These are phyloP conservation scores for Torulaspora pretoriensis DNA, from an alignment of 1,139 yeast genomes.

Conservation along the genomic window DNA sequence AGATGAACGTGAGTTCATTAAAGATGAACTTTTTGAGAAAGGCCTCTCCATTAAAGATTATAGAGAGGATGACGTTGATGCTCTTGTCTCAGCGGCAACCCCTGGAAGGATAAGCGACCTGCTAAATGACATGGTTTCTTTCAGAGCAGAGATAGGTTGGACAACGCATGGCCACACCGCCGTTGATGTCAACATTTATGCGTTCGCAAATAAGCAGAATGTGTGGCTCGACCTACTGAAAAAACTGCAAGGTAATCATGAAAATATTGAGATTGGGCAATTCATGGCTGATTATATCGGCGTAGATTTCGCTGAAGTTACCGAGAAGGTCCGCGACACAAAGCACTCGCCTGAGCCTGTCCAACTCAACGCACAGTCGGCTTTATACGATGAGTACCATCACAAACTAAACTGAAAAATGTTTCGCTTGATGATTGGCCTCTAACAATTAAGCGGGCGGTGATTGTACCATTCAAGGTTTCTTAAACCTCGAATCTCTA, in stretches of 20 bases:
- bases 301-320: conserved; percentile 50
- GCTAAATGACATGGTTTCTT: conserved; percentile 58
- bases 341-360: conserved; percentile 41
- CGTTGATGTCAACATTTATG: conserved; percentile 83
- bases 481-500: not conserved
- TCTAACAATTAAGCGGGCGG: not conserved
- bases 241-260: conserved; percentile 69
- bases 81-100: conserved; percentile 30
- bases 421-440: too few relatives aligned
- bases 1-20: conserved; percentile 41
- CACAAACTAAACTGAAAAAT: conserved; percentile 5
- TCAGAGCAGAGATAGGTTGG: conserved; percentile 79
- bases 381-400: conserved; percentile 14
- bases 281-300: conserved; percentile 60
- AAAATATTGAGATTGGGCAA: conserved; percentile 75
- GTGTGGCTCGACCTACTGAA: conserved; percentile 43
- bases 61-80: conserved; percentile 46
- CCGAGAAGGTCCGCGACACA: conserved; percentile 45
- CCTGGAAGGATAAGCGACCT: conserved; percentile 38
- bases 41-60: conserved; percentile 61
- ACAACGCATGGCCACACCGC: conserved; percentile 87
- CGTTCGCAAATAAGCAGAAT: conserved; percentile 51
- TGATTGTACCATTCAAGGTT: not conserved
- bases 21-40: conserved; percentile 46
- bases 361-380: not conserved